These are phyloP conservation scores for Mariannaea elegans DNA, from an alignment of 2,329 filamentous ascomycete genomes.

Conservation along the genomic window DNA sequence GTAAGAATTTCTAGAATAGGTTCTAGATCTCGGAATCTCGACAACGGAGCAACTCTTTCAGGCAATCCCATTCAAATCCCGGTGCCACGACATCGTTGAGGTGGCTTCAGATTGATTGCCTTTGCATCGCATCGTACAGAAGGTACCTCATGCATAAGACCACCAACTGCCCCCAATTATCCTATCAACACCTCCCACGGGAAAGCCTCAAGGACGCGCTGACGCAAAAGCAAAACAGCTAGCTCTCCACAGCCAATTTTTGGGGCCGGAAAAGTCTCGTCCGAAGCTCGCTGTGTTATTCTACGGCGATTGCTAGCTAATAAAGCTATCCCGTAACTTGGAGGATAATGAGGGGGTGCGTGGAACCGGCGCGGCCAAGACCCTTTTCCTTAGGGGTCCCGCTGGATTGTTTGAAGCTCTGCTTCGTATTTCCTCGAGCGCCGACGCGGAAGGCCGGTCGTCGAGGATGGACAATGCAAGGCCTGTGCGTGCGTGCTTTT, in stretches of 20 bases:
- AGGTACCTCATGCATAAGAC: neutral
- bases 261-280: conserved; percentile 22
- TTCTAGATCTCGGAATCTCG: neutral
- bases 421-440: neutral
- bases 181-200: neutral
- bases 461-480: neutral
- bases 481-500: conserved; percentile 1
- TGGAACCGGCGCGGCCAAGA: conserved; percentile 17
- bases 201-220: neutral
- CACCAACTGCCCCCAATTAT: no score
- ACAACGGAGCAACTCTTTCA: neutral
- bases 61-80: neutral
- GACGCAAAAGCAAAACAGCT: neutral
- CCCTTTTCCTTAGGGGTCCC: no score
- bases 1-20: neutral
- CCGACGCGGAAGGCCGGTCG: neutral
- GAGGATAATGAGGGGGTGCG: no score
- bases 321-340: neutral
- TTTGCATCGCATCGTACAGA: neutral
- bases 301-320: no score
- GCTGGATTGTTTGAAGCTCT: no score
- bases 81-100: neutral
- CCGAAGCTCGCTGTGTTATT: conserved; percentile 9
- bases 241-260: no score
- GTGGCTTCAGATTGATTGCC: neutral